Percentiles rank a stretch among this genome's conserved stretches.
Evolutionary conservation across 257 asterid genomes (phyloP).

Genomic region (Eustoma russellianum): DNA sequence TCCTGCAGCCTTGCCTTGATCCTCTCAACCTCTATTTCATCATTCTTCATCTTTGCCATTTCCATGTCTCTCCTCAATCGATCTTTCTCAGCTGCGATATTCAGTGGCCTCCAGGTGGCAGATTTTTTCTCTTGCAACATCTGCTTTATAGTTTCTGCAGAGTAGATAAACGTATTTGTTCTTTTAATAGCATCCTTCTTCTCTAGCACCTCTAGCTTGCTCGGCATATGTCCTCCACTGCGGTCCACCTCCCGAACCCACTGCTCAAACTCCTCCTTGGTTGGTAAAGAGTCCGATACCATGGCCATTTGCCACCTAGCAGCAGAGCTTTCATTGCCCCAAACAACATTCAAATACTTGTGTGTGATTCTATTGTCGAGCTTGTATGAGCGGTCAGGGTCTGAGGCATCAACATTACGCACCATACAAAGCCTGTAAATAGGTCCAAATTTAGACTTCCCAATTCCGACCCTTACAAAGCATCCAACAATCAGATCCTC

Average conservation of each 20-base stretch:
- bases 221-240: conserved; percentile 71
- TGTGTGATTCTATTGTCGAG: conserved; percentile 81
- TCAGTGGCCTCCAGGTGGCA: conserved; percentile 85
- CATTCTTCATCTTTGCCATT: conserved; percentile 67
- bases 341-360: conserved; percentile 75
- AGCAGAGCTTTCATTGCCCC: conserved; percentile 94
- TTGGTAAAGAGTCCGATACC: conserved; percentile 81
- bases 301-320: conserved; percentile 99
- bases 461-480: conserved; percentile 92
- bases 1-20: conserved; percentile 59
- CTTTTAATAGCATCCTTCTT: conserved; percentile 79
- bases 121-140: conserved; percentile 96
- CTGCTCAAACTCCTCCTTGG: conserved; percentile 76
- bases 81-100: conserved; percentile 92
- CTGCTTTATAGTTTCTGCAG: conserved; percentile 92
- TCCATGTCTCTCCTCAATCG: conserved; percentile 79
- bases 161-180: conserved; percentile 71
- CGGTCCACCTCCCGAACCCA: conserved; percentile 94
- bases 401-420: conserved; percentile 71
- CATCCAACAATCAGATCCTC: conserved; percentile 94
- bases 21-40: conserved; percentile 66
- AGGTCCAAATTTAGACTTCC: conserved; percentile 70
- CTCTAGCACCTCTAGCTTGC: conserved; percentile 73
- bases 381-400: conserved; percentile 71
- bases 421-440: conserved; percentile 84